Percentiles rank a stretch among this genome's conserved stretches.
phyloP scores from a whole-genome alignment of 192 early-diverging fungal species.

The Pilobolus umbonatus region DNA sequence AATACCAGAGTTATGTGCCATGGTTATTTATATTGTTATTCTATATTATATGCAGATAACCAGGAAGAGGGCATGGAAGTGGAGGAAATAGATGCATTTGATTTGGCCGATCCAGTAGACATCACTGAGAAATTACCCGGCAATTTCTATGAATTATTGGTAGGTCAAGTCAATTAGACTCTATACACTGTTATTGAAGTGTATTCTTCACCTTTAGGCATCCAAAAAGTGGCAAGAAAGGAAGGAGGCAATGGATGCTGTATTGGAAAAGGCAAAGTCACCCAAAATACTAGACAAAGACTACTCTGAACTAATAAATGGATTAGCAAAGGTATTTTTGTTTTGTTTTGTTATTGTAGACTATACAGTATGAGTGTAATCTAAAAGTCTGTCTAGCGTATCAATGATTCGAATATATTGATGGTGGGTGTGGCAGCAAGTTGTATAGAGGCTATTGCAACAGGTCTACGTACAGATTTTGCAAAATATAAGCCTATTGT shows the following conservation, averaged over 20 bases:
- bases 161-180: slow-evolving; percentile 9
- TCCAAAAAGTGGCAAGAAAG: slow-evolving; percentile 97
- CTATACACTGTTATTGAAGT: not conserved
- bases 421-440: slow-evolving; percentile 77
- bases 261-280: slow-evolving; percentile 63
- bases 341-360: slow-evolving; percentile 3
- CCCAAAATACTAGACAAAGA: slow-evolving; percentile 72
- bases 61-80: slow-evolving; percentile 15
- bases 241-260: slow-evolving; percentile 80
- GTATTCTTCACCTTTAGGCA: slow-evolving; percentile 28
- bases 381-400: slow-evolving; percentile 46
- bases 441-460: slow-evolving; percentile 76
- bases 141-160: slow-evolving; percentile 73
- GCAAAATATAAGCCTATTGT: slow-evolving; percentile 72
- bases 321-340: slow-evolving; percentile 69
- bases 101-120: slow-evolving; percentile 85
- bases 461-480: slow-evolving; percentile 75
- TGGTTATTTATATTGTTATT: slow-evolving; percentile 1
- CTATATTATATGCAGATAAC: not conserved
- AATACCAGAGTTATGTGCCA: not conserved
- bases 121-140: slow-evolving; percentile 82
- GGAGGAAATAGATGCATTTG: slow-evolving; percentile 67
- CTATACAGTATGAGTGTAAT: not conserved
- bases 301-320: slow-evolving; percentile 78
- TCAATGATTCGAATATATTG: slow-evolving; percentile 85